phyloP scores from a whole-genome alignment of 2,329 filamentous ascomycete genomes.

The Onygenales sp. region DNA sequence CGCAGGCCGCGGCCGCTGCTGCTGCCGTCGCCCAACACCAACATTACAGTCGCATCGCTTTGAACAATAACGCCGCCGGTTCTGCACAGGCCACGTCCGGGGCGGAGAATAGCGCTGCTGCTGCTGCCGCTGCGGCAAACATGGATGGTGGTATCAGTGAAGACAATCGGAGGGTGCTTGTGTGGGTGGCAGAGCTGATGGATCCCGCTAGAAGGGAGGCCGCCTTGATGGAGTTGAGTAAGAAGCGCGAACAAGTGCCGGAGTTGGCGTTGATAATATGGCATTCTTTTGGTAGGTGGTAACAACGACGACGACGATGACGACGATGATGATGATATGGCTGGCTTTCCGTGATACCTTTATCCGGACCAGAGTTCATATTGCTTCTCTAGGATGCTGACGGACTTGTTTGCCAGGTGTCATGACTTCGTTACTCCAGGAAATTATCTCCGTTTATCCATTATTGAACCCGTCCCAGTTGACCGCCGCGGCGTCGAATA shows the following conservation, averaged over 20 bases:
- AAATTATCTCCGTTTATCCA: slow-evolving; percentile 98
- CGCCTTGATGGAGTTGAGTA: slow-evolving; percentile 88
- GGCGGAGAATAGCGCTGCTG: slow-evolving; percentile 14
- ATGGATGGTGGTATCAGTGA: slow-evolving; percentile 66
- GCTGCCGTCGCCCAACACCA: slow-evolving; percentile 37
- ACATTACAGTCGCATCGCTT: slow-evolving; percentile 64
- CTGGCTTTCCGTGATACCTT: neutral
- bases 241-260: slow-evolving; percentile 96
- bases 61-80: slow-evolving; percentile 45
- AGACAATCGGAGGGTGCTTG: slow-evolving; percentile 85
- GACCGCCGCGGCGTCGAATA: slow-evolving; percentile 92
- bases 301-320: neutral
- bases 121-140: slow-evolving; percentile 34
- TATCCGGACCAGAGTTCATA: neutral
- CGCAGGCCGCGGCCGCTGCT: slow-evolving; percentile 36
- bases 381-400: slow-evolving; percentile 4
- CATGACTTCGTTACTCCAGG: slow-evolving; percentile 94
- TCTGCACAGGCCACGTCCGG: slow-evolving; percentile 22
- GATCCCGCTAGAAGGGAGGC: slow-evolving; percentile 81
- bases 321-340: neutral
- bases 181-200: slow-evolving; percentile 84
- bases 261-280: slow-evolving; percentile 92
- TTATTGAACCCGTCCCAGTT: slow-evolving; percentile 93
- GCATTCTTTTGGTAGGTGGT: slow-evolving; percentile 84
- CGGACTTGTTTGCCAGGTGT: slow-evolving; percentile 54